Conservation (phyloP, 1,284 basidiomycete species). For the Boletus smithii region DNA sequence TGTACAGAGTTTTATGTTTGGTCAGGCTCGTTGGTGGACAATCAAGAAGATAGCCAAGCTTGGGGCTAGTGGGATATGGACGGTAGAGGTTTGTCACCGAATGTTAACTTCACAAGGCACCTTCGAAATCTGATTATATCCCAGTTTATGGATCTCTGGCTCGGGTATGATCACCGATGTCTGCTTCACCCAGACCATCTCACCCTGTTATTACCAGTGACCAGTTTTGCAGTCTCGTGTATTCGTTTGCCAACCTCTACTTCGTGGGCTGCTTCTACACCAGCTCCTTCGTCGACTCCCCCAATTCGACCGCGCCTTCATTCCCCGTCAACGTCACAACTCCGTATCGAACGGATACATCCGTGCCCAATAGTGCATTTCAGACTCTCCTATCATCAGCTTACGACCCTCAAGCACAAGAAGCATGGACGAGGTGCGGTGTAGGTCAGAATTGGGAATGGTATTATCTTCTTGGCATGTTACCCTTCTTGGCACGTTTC, state of each 20-base stretch:
- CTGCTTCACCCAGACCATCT: constrained; percentile 20
- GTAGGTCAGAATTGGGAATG: constrained; percentile 49
- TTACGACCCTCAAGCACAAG: constrained; percentile 8
- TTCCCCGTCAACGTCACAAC: background rate
- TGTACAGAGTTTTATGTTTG: constrained; percentile 24
- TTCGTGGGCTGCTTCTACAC: constrained; percentile 73
- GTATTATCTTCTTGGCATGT: constrained; percentile 49
- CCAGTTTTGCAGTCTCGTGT: constrained; percentile 77
- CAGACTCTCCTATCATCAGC: constrained; percentile 8
- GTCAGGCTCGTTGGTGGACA: constrained; percentile 72
- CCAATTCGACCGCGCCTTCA: background rate
- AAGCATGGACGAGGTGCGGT: constrained; percentile 19
- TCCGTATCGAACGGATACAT: background rate
- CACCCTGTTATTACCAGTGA: constrained; percentile 51
- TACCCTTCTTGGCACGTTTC: constrained; percentile 74
- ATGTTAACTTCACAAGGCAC: background rate
- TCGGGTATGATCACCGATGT: constrained; percentile 51
- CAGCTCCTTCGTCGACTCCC: background rate
- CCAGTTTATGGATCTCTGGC: constrained; percentile 79
- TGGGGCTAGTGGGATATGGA: constrained; percentile 65
- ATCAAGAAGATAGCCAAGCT: constrained; percentile 61
- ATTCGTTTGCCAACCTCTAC: constrained; percentile 71
- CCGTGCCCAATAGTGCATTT: background rate
- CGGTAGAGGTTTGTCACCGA: constrained; percentile 62
- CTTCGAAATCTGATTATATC: constrained; percentile 1